Evolutionary conservation across 2,329 filamentous ascomycete genomes (phyloP).

Genomic region (Colletotrichum sp.): DNA sequence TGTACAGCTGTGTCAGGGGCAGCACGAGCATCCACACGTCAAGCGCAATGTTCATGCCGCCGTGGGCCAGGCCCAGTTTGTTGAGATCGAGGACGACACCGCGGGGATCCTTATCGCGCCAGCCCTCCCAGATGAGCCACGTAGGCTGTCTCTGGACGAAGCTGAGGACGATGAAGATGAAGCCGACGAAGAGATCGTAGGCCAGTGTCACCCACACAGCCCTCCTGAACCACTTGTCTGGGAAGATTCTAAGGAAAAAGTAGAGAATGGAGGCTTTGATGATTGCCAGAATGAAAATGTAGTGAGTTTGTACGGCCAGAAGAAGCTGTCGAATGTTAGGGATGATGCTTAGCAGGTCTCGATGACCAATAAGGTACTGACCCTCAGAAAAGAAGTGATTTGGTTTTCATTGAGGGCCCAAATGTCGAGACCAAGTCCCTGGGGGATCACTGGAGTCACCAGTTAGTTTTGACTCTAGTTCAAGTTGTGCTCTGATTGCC

Average conservation of each 20-base stretch:
- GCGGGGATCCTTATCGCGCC: conserved; percentile 23
- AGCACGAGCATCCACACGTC: conserved; percentile 47
- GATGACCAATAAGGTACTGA: background rate
- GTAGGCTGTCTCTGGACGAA: conserved; percentile 48
- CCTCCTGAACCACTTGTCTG: conserved; percentile 26
- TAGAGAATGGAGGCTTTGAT: conserved; percentile 38
- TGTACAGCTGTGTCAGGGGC: conserved; percentile 39
- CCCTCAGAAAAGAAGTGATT: background rate
- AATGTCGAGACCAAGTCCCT: conserved; percentile 54
- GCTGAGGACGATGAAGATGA: conserved; percentile 37
- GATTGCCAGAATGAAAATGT: conserved; percentile 35
- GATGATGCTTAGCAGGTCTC: conserved; percentile 26
- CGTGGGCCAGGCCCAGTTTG: conserved; percentile 42
- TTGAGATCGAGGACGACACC: conserved; percentile 38
- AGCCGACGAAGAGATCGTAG: conserved; percentile 3
- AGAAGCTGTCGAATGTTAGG: conserved; percentile 31
- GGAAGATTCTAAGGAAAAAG: conserved; percentile 41
- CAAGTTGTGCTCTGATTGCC: background rate
- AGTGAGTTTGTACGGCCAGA: conserved; percentile 38
- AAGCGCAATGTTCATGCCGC: conserved; percentile 46
- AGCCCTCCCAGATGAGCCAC: conserved; percentile 45
- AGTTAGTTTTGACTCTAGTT: background rate
- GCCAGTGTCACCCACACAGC: conserved; percentile 23
- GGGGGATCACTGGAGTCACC: conserved; percentile 13
- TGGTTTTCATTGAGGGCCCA: conserved; percentile 40